phyloP scores from a whole-genome alignment of 306 rosid genomes.

The Ochetophila trinervis region DNA sequence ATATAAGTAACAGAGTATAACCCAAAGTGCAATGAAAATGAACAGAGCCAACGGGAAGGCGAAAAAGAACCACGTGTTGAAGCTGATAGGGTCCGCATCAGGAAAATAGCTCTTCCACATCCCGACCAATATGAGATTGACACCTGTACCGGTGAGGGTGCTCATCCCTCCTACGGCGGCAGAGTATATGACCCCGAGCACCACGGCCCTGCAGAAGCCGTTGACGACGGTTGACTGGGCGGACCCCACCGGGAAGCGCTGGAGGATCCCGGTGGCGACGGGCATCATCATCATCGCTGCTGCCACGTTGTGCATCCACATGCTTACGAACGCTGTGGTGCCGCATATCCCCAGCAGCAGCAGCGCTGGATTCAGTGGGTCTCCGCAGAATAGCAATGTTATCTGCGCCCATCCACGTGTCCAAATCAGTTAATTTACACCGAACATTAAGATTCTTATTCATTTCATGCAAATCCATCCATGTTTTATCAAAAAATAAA shows the following conservation, averaged over 20 bases:
- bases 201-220: conserved; percentile 80
- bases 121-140: conserved; percentile 70
- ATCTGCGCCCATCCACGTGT: conserved; percentile 37
- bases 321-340: conserved; percentile 76
- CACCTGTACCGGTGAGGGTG: conserved; percentile 92
- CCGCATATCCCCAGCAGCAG: conserved; percentile 64
- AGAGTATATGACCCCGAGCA: conserved; percentile 57
- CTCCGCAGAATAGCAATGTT: conserved; percentile 64
- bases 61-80: conserved; percentile 62
- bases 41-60: conserved; percentile 65
- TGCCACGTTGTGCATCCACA: conserved; percentile 97
- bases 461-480: too few relatives aligned
- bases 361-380: conserved; percentile 61
- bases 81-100: conserved; percentile 56
- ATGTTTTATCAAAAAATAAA: too few relatives aligned
- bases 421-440: not conserved
- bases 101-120: conserved; percentile 83
- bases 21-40: conserved; percentile 52
- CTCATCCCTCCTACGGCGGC: conserved; percentile 71
- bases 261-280: conserved; percentile 75
- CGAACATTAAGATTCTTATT: not conserved
- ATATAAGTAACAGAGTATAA: conserved; percentile 54
- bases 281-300: conserved; percentile 92
- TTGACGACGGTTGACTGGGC: conserved; percentile 37
- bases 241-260: conserved; percentile 43